Conservation (phyloP, 2,329 filamentous ascomycete species). For the Cercospora canescens region DNA sequence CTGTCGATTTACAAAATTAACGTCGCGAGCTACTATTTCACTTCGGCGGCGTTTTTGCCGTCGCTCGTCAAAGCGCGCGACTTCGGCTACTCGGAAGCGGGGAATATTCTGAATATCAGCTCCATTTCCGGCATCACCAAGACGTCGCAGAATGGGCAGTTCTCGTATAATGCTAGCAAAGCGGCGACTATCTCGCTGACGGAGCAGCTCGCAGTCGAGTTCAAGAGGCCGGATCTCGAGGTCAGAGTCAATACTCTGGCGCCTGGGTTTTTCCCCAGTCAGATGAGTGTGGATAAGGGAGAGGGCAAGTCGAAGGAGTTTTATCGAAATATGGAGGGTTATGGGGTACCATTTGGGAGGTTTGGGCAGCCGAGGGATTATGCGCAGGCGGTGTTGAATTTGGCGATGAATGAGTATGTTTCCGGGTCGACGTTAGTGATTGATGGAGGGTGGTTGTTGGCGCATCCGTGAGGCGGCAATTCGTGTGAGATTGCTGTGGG, state of each 20-base stretch:
- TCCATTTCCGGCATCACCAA: constrained; percentile 48
- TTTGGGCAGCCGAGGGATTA: constrained; percentile 43
- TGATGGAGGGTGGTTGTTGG: constrained; percentile 61
- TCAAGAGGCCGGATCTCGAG: constrained; percentile 52
- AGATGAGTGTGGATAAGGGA: constrained; percentile 55
- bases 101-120: constrained; percentile 48
- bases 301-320: constrained; percentile 54
- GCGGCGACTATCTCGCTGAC: constrained; percentile 55
- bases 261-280: constrained; percentile 57
- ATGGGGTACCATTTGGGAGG: constrained; percentile 42
- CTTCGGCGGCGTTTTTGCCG: constrained; percentile 47
- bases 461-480: constrained; percentile 25
- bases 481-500: background rate
- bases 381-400: constrained; percentile 57
- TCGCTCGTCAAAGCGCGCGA: constrained; percentile 45
- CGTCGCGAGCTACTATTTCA: constrained; percentile 47
- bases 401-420: constrained; percentile 58
- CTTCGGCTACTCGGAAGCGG: constrained; percentile 42
- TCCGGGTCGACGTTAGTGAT: constrained; percentile 64
- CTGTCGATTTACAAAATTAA: constrained; percentile 46
- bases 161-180: constrained; percentile 52
- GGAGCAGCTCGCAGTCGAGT: constrained; percentile 55
- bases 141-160: constrained; percentile 47
- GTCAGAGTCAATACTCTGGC: constrained; percentile 59
- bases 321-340: constrained; percentile 29